A percentile compares a stretch with the other conserved stretches of the same genome.
Conservation (phyloP, 345 rosid genomes). For the Arabidopsis suecica region DNA sequence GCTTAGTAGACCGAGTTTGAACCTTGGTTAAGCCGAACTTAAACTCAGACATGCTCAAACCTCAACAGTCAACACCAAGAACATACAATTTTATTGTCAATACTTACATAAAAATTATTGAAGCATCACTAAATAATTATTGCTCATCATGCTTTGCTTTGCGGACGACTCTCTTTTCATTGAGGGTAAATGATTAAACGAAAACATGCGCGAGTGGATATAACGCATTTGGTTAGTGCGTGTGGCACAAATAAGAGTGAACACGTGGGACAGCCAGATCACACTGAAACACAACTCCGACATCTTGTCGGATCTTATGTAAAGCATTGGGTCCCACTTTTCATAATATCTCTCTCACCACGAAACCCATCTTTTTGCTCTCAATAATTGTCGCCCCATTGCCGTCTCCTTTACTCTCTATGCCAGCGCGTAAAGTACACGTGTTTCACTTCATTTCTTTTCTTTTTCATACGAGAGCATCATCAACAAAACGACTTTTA, state of each 20-base stretch:
- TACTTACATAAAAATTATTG: neutral
- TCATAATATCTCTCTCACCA: conserved; percentile 11
- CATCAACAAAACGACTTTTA: neutral
- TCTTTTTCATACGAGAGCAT: neutral
- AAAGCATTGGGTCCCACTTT: conserved; percentile 28
- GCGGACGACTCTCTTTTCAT: neutral
- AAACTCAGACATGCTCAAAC: neutral
- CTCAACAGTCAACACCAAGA: neutral
- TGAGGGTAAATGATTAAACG: conserved; percentile 20
- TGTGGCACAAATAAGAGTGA: neutral
- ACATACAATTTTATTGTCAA: neutral
- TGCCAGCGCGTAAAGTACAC: neutral
- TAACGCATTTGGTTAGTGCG: conserved; percentile 18
- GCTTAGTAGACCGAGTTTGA: neutral
- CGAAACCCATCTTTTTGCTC: conserved; percentile 25
- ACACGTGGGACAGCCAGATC: conserved; percentile 45
- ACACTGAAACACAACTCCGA: conserved; percentile 35
- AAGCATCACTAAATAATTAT: neutral
- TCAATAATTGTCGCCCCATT: conserved; percentile 38
- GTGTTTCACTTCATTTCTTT: neutral
- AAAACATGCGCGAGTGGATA: conserved; percentile 40
- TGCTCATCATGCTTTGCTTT: conserved; percentile 22
- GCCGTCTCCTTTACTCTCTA: neutral
- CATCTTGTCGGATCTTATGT: conserved; percentile 42
- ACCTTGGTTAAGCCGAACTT: neutral